Percentiles rank a stretch among this genome's conserved stretches.
phyloP scores from a whole-genome alignment of 75 land plant species.

The Pseudotsuga menziesii region DNA sequence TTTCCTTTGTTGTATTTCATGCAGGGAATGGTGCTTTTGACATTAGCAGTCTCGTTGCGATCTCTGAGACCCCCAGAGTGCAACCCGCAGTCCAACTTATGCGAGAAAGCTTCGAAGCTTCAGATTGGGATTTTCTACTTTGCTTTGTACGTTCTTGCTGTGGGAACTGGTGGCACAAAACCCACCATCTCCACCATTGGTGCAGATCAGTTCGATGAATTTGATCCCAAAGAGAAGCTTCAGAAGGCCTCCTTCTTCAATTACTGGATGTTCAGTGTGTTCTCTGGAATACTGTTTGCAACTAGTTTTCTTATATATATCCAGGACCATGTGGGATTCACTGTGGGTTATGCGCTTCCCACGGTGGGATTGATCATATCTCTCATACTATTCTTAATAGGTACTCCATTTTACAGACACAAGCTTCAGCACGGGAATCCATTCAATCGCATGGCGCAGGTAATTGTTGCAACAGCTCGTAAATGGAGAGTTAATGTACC shows the following conservation, averaged over 20 bases:
- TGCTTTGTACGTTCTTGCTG: constrained; percentile 41
- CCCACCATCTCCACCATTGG: constrained; percentile 78
- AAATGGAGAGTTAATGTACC: constrained; percentile 1
- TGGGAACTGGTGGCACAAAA: constrained; percentile 64
- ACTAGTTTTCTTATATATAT: constrained; percentile 20
- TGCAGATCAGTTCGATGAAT: constrained; percentile 68
- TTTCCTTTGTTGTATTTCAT: background rate
- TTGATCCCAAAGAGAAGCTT: constrained; percentile 20
- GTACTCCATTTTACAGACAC: constrained; percentile 22
- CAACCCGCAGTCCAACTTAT: background rate
- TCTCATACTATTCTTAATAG: constrained; percentile 22
- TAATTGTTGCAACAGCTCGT: constrained; percentile 18
- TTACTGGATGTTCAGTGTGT: constrained; percentile 57
- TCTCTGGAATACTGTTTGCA: constrained; percentile 28
- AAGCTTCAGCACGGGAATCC: constrained; percentile 17
- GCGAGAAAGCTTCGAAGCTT: background rate
- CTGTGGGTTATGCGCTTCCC: constrained; percentile 33
- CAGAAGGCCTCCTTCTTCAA: constrained; percentile 67
- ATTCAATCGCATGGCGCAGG: constrained; percentile 19
- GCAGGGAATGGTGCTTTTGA: constrained; percentile 17
- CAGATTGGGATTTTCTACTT: constrained; percentile 25
- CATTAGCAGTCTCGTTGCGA: constrained; percentile 8
- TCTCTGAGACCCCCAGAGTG: constrained; percentile 10
- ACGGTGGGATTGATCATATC: constrained; percentile 27
- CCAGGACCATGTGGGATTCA: constrained; percentile 36